Evolutionary conservation across 164 flowering plant genomes (phyloP).

Genomic region (Warburgia ugandensis): DNA sequence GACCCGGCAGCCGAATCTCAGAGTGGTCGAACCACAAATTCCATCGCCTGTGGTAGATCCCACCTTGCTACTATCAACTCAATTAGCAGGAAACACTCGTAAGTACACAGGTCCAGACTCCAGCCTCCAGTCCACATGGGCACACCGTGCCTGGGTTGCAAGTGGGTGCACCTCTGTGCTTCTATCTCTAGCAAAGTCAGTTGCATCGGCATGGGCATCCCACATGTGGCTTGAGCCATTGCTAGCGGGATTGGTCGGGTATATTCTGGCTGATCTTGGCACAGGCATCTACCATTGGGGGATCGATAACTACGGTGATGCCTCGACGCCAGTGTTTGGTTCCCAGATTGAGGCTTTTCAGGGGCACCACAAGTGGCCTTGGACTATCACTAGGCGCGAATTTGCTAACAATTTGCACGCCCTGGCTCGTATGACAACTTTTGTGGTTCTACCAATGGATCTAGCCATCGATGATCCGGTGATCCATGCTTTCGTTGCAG

Average conservation of each 20-base stretch:
- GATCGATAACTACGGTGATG: slow-evolving; percentile 78
- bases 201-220: slow-evolving; percentile 13
- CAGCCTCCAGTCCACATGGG: slow-evolving; percentile 54
- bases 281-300: slow-evolving; percentile 93
- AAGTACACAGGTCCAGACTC: slow-evolving; percentile 26
- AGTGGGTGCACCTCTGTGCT: slow-evolving; percentile 61
- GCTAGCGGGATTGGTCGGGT: slow-evolving; percentile 55
- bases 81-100: not conserved
- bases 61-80: not conserved
- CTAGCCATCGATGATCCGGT: slow-evolving; percentile 28
- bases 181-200: slow-evolving; percentile 41
- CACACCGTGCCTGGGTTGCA: slow-evolving; percentile 80
- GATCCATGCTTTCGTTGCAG: slow-evolving; percentile 39
- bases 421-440: slow-evolving; percentile 47
- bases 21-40: not conserved
- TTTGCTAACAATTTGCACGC: slow-evolving; percentile 74
- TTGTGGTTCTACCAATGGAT: slow-evolving; percentile 49
- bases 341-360: slow-evolving; percentile 77
- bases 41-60: not conserved
- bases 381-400: slow-evolving; percentile 74
- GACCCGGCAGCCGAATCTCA: not conserved
- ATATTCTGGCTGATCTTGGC: slow-evolving; percentile 68
- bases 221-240: slow-evolving; percentile 40
- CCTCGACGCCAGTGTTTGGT: slow-evolving; percentile 63
- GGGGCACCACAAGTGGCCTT: slow-evolving; percentile 75